phyloP scores from a whole-genome alignment of 2,329 filamentous ascomycete species.

The Thermothelomyces thermophilus region DNA sequence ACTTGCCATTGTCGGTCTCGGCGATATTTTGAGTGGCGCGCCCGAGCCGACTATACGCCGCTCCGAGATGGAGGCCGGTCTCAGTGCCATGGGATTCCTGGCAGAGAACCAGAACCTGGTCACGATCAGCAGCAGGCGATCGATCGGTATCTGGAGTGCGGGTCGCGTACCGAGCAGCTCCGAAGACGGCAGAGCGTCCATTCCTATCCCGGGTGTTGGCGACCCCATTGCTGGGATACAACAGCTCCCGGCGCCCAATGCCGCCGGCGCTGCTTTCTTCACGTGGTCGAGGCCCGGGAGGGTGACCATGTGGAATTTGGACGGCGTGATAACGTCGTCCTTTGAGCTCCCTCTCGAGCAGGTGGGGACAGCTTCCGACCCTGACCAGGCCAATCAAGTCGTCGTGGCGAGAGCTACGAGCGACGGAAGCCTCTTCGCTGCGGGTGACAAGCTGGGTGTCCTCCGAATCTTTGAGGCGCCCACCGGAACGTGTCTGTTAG shows the following conservation, averaged over 20 bases:
- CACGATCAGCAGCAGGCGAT: slow-evolving; percentile 67
- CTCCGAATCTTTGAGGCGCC: slow-evolving; percentile 61
- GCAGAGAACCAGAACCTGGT: slow-evolving; percentile 60
- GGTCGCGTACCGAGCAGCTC: slow-evolving; percentile 38
- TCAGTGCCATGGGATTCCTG: slow-evolving; percentile 64
- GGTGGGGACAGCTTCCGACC: slow-evolving; percentile 40
- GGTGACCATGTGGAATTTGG: slow-evolving; percentile 73
- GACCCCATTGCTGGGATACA: slow-evolving; percentile 68
- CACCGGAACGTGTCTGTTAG: slow-evolving; percentile 56
- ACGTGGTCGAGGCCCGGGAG: slow-evolving; percentile 82
- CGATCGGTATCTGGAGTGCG: slow-evolving; percentile 61
- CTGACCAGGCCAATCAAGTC: slow-evolving; percentile 52
- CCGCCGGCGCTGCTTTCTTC: slow-evolving; percentile 64
- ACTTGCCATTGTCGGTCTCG: slow-evolving; percentile 48
- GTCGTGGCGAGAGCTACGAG: slow-evolving; percentile 54
- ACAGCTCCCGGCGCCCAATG: slow-evolving; percentile 53
- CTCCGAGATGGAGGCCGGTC: slow-evolving; percentile 36
- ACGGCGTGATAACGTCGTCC: slow-evolving; percentile 61
- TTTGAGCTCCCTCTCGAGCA: slow-evolving; percentile 66
- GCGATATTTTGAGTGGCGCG: slow-evolving; percentile 39
- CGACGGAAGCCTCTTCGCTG: slow-evolving; percentile 61
- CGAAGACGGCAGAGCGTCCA: slow-evolving; percentile 36
- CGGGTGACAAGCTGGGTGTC: slow-evolving; percentile 82
- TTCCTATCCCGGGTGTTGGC: slow-evolving; percentile 56
- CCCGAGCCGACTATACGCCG: slow-evolving; percentile 34